Conservation (phyloP, 208 protist genomes). For the Leishmania guyanensis region DNA sequence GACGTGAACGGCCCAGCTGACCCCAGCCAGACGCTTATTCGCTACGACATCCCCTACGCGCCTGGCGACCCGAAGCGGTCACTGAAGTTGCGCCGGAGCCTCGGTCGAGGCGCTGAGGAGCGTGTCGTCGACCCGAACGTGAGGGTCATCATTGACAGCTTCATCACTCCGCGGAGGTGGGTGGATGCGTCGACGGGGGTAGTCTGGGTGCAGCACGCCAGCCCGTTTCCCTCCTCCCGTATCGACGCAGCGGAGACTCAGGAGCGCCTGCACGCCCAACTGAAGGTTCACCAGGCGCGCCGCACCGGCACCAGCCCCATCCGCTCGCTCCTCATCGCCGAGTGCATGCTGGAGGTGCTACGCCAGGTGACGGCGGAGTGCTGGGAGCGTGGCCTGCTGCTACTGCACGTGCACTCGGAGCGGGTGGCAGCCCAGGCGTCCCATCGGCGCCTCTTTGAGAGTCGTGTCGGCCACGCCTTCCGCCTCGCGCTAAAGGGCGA, state of each 20-base stretch:
- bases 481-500: constrained; percentile 86
- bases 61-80: constrained; percentile 65
- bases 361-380: constrained; percentile 82
- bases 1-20: constrained; percentile 74
- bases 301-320: constrained; percentile 75
- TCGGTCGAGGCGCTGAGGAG: constrained; percentile 35
- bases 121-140: constrained; percentile 74
- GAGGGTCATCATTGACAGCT: constrained; percentile 79
- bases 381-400: constrained; percentile 85
- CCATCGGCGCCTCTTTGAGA: constrained; percentile 83
- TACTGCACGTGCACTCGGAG: constrained; percentile 82
- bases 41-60: constrained; percentile 82
- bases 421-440: constrained; percentile 74
- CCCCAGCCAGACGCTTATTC: constrained; percentile 59
- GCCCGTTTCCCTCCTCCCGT: constrained; percentile 63
- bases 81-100: constrained; percentile 49
- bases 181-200: constrained; percentile 47
- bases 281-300: constrained; percentile 22
- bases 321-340: constrained; percentile 75
- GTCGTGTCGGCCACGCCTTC: constrained; percentile 85
- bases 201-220: constrained; percentile 87
- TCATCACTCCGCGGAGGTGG: constrained; percentile 86
- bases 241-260: constrained; percentile 76
- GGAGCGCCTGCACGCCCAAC: constrained; percentile 42
- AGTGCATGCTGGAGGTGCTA: constrained; percentile 89